These are phyloP conservation scores for Cynanchum wilfordii DNA, from an alignment of 257 asterid species.

Conservation along the genomic window DNA sequence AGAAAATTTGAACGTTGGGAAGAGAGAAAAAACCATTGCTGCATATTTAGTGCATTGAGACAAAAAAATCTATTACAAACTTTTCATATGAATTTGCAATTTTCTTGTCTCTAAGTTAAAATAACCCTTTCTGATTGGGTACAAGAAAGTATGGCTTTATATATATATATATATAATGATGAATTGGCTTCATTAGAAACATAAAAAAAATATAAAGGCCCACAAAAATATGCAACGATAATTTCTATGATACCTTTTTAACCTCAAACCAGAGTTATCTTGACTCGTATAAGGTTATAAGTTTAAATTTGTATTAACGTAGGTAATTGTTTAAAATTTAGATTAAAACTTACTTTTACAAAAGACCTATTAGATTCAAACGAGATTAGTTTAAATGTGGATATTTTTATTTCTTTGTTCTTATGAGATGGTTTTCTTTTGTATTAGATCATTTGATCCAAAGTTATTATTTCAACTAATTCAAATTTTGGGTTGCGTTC, in stretches of 20 bases:
- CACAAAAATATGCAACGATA: neutral
- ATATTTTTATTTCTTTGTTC: too few relatives aligned
- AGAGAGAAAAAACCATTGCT: neutral
- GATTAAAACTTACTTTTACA: too few relatives aligned
- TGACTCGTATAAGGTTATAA: too few relatives aligned
- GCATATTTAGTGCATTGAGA: neutral
- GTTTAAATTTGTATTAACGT: too few relatives aligned
- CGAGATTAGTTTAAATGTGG: too few relatives aligned
- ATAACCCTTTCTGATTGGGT: neutral
- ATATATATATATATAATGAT: neutral
- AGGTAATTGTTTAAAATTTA: too few relatives aligned
- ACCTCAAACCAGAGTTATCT: too few relatives aligned
- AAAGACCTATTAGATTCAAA: too few relatives aligned
- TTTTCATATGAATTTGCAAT: conserved; percentile 1
- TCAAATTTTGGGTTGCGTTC: too few relatives aligned
- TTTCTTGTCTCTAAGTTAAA: neutral
- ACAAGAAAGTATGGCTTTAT: neutral
- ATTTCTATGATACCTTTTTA: neutral
- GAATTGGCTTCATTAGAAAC: neutral
- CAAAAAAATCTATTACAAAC: conserved; percentile 6
- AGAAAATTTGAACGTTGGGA: conserved; percentile 35
- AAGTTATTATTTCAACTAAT: neutral
- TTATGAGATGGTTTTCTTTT: too few relatives aligned
- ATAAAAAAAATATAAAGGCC: too few relatives aligned
- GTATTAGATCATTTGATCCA: too few relatives aligned